Percentiles rank a stretch among this genome's conserved stretches.
Evolutionary conservation across 2,329 filamentous ascomycete species (phyloP).

Genomic region (Madurella fahalii): DNA sequence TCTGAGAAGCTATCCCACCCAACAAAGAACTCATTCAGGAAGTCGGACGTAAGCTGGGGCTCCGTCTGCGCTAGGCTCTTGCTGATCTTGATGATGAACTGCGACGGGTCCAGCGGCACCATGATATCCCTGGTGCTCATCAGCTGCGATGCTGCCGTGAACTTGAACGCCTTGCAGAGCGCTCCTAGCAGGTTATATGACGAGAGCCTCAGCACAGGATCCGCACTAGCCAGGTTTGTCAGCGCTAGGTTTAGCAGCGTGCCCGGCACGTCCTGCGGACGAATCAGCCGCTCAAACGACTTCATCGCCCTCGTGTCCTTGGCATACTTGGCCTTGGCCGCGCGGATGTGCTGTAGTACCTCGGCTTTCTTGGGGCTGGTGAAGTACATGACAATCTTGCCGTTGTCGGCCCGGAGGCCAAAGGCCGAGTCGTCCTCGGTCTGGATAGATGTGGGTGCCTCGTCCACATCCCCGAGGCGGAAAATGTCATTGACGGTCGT

Average conservation of each 20-base stretch:
- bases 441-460: conserved; percentile 60
- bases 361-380: conserved; percentile 62
- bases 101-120: conserved; percentile 59
- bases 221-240: conserved; percentile 60
- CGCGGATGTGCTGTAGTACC: conserved; percentile 59
- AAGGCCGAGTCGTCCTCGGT: conserved; percentile 65
- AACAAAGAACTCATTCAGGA: conserved; percentile 69
- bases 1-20: conserved; percentile 67
- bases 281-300: conserved; percentile 60
- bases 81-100: conserved; percentile 64
- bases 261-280: conserved; percentile 66
- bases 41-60: conserved; percentile 64
- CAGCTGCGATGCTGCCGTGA: conserved; percentile 57
- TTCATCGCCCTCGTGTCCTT: conserved; percentile 60
- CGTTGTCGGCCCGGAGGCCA: conserved; percentile 62
- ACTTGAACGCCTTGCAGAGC: conserved; percentile 64
- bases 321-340: conserved; percentile 59
- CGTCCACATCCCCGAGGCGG: conserved; percentile 62
- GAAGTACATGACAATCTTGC: conserved; percentile 69
- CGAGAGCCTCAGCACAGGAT: conserved; percentile 56
- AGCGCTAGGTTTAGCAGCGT: conserved; percentile 64
- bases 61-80: conserved; percentile 59
- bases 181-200: conserved; percentile 66
- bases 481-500: conserved; percentile 68
- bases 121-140: conserved; percentile 61